Percentiles rank a stretch among this genome's conserved stretches.
Conservation (phyloP, 352 stramenopile genomes). For the Phytophthora cactorum region DNA sequence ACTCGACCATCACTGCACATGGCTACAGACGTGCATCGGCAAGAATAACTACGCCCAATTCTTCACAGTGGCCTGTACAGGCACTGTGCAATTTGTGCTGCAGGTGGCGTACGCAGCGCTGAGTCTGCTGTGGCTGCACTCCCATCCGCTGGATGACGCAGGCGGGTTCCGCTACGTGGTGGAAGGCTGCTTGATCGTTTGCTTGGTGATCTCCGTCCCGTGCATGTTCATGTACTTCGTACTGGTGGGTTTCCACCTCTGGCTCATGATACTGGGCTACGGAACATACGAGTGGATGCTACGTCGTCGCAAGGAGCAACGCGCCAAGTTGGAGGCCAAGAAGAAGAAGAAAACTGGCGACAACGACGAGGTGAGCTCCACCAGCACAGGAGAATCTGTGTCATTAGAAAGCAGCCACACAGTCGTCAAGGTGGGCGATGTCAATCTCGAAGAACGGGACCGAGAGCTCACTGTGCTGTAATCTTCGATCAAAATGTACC, state of each 20-base stretch:
- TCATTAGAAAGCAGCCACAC: conserved; percentile 37
- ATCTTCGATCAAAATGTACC: conserved; percentile 17
- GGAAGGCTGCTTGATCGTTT: conserved; percentile 53
- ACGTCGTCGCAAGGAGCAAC: conserved; percentile 70
- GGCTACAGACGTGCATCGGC: conserved; percentile 87
- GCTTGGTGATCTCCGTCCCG: conserved; percentile 71
- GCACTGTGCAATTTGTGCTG: conserved; percentile 69
- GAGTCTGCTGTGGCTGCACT: conserved; percentile 63
- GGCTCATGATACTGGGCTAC: conserved; percentile 78
- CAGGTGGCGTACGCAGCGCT: conserved; percentile 60
- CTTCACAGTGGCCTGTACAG: conserved; percentile 80
- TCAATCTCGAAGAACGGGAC: conserved; percentile 26
- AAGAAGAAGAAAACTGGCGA: conserved; percentile 31
- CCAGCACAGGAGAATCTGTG: conserved; percentile 25
- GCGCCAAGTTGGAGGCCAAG: conserved; percentile 63
- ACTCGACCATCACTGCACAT: conserved; percentile 89
- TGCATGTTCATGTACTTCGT: conserved; percentile 90
- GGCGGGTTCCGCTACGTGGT: conserved; percentile 39
- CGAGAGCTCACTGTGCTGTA: conserved; percentile 42
- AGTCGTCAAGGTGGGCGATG: conserved; percentile 21
- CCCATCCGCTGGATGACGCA: conserved; percentile 31
- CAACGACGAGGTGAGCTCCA: conserved; percentile 21
- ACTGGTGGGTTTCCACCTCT: conserved; percentile 83
- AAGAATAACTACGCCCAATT: conserved; percentile 89
- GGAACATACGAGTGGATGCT: conserved; percentile 92